phyloP scores from a whole-genome alignment of 2,329 filamentous ascomycete genomes.

The Ceratocystis colombiana region DNA sequence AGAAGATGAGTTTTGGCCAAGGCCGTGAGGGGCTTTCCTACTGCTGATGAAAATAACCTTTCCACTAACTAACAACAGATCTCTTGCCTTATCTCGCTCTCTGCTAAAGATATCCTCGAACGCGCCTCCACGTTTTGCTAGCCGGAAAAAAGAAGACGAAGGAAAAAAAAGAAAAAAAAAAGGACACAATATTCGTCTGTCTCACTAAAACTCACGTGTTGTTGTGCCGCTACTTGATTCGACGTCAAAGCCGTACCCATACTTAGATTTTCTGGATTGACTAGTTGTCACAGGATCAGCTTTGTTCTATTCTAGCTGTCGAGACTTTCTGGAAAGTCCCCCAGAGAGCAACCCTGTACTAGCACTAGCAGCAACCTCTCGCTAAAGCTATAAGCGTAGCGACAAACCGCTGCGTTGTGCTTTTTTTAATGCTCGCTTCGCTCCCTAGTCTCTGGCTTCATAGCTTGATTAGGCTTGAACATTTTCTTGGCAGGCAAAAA shows the following conservation, averaged over 20 bases:
- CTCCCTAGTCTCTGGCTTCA: not conserved
- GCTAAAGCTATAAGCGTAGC: not conserved
- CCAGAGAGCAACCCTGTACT: not conserved
- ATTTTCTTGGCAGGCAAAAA: slow-evolving; percentile 8
- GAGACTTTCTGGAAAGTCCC: slow-evolving; percentile 4
- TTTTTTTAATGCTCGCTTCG: not conserved
- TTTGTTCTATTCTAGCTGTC: slow-evolving; percentile 9
- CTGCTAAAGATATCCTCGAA: slow-evolving; percentile 13
- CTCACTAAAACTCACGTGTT: not conserved
- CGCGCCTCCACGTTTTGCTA: not conserved
- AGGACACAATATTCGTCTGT: not conserved
- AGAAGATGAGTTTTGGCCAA: no score
- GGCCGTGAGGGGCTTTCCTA: no score
- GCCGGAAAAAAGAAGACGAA: not conserved
- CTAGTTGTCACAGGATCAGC: slow-evolving; percentile 13
- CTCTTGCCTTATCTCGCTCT: no score
- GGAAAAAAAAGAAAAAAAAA: no score
- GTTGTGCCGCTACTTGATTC: not conserved
- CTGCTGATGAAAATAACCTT: not conserved
- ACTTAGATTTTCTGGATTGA: not conserved
- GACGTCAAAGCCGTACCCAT: slow-evolving; percentile 7
- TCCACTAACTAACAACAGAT: not conserved
- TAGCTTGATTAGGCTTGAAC: not conserved
- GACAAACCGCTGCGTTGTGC: not conserved
- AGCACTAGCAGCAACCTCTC: not conserved